phyloP scores from a whole-genome alignment of 371 early-diverging fungal species.

The Mucor sp. region DNA sequence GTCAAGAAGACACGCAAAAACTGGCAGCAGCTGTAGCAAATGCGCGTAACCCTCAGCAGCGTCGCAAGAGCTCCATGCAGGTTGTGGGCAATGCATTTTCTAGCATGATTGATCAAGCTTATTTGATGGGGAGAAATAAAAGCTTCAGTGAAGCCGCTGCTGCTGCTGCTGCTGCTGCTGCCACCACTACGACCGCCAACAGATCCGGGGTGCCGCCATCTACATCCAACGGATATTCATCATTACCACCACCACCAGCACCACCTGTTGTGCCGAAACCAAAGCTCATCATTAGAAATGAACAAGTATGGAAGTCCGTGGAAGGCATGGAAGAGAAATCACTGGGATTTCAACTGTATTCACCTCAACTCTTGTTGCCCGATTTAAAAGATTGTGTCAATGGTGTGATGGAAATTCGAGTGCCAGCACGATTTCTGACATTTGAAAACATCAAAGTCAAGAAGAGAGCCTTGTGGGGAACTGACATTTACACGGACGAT shows the following conservation, averaged over 20 bases:
- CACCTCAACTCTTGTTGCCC: slow-evolving; percentile 53
- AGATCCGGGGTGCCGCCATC: background rate
- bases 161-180: background rate
- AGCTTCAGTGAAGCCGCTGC: background rate
- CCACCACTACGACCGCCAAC: too few species aligned
- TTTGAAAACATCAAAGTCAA: slow-evolving; percentile 59
- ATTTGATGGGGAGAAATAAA: slow-evolving; percentile 5
- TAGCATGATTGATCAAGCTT: slow-evolving; percentile 12
- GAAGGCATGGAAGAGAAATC: slow-evolving; percentile 44
- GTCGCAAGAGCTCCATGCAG: slow-evolving; percentile 23
- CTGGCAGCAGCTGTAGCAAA: slow-evolving; percentile 22
- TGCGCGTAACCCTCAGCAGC: slow-evolving; percentile 9
- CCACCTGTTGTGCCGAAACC: slow-evolving; percentile 23
- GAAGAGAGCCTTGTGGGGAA: slow-evolving; percentile 80
- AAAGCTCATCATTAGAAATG: slow-evolving; percentile 53
- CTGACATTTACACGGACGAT: slow-evolving; percentile 87
- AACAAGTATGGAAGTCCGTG: slow-evolving; percentile 43
- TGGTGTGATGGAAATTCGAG: slow-evolving; percentile 56
- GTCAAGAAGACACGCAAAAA: slow-evolving; percentile 34
- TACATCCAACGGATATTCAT: background rate
- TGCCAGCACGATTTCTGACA: slow-evolving; percentile 57
- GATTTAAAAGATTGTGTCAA: slow-evolving; percentile 52
- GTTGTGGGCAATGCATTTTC: slow-evolving; percentile 17
- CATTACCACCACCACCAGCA: background rate
- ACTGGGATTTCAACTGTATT: slow-evolving; percentile 55